A percentile compares a stretch with the other conserved stretches of the same genome.
These are phyloP conservation scores for Corinectria fuckeliana DNA, from an alignment of 2,329 filamentous ascomycete species.

Conservation along the genomic window DNA sequence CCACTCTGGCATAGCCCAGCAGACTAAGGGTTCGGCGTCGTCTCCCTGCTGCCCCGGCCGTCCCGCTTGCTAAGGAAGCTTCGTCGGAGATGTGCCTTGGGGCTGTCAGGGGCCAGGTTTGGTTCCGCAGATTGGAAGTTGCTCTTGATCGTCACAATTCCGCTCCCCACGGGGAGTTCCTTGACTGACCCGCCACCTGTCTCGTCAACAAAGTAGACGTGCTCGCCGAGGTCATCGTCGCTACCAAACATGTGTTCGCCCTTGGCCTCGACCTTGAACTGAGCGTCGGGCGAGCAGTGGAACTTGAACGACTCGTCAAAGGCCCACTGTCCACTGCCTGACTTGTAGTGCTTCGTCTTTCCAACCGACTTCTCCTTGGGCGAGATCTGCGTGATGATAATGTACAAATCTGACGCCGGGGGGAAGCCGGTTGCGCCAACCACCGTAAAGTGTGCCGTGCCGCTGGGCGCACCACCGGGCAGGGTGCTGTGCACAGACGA, in stretches of 20 bases:
- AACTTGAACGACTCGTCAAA: constrained; percentile 84
- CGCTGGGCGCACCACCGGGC: constrained; percentile 66
- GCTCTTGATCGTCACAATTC: constrained; percentile 75
- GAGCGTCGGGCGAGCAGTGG: constrained; percentile 78
- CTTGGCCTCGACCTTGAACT: constrained; percentile 86
- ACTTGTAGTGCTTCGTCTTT: constrained; percentile 92
- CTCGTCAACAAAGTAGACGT: constrained; percentile 91
- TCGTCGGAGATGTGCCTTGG: constrained; percentile 55
- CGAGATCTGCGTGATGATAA: constrained; percentile 71
- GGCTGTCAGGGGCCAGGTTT: constrained; percentile 52
- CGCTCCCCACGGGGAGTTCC: constrained; percentile 74
- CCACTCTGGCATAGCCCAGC: not conserved
- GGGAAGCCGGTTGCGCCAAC: constrained; percentile 82
- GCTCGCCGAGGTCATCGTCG: constrained; percentile 84
- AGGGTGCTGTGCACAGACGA: constrained; percentile 72
- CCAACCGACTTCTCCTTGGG: constrained; percentile 80
- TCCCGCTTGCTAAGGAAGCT: constrained; percentile 64
- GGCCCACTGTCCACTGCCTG: constrained; percentile 66
- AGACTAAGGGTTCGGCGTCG: constrained; percentile 45
- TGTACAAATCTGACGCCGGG: constrained; percentile 77
- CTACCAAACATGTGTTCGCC: constrained; percentile 85
- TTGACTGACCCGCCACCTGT: constrained; percentile 72
- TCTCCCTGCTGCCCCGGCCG: constrained; percentile 51
- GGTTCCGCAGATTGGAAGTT: constrained; percentile 66
- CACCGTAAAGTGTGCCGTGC: constrained; percentile 81